phyloP scores from a whole-genome alignment of 108 stramenopile species.

The Cyclotella distinguenda region DNA sequence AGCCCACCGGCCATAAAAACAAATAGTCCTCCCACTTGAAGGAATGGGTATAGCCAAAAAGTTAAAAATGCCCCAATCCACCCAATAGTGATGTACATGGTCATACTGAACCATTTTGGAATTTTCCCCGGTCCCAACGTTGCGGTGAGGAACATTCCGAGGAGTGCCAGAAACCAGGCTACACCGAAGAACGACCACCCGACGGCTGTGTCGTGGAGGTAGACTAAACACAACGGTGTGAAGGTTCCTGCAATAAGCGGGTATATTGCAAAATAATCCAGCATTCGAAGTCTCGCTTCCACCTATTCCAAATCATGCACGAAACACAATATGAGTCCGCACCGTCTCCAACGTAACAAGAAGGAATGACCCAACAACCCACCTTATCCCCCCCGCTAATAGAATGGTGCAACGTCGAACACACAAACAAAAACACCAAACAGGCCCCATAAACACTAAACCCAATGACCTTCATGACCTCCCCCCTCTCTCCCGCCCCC shows the following conservation, averaged over 20 bases:
- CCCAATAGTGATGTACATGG: conserved; percentile 80
- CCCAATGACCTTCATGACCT: conserved; percentile 76
- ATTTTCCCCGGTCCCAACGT: conserved; percentile 45
- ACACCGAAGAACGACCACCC: conserved; percentile 77
- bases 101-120: conserved; percentile 79
- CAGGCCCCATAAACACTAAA: conserved; percentile 69
- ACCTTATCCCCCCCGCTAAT: conserved; percentile 47
- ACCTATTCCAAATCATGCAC: conserved; percentile 9
- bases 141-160: conserved; percentile 64
- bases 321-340: not conserved
- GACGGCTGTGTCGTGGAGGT: conserved; percentile 56
- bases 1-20: conserved; percentile 61
- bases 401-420: conserved; percentile 70
- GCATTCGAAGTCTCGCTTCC: conserved; percentile 61
- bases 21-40: conserved; percentile 49
- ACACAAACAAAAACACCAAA: conserved; percentile 63
- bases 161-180: conserved; percentile 63
- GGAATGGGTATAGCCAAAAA: conserved; percentile 48
- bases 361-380: not conserved
- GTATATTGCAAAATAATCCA: conserved; percentile 81
- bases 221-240: conserved; percentile 80
- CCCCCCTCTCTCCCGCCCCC: conserved; percentile 20
- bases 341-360: not conserved
- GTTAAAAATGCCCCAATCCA: conserved; percentile 73
- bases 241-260: conserved; percentile 84